These are phyloP conservation scores for Ceratobasidium sp. DNA, from an alignment of 1,284 basidiomycete species.

Conservation along the genomic window DNA sequence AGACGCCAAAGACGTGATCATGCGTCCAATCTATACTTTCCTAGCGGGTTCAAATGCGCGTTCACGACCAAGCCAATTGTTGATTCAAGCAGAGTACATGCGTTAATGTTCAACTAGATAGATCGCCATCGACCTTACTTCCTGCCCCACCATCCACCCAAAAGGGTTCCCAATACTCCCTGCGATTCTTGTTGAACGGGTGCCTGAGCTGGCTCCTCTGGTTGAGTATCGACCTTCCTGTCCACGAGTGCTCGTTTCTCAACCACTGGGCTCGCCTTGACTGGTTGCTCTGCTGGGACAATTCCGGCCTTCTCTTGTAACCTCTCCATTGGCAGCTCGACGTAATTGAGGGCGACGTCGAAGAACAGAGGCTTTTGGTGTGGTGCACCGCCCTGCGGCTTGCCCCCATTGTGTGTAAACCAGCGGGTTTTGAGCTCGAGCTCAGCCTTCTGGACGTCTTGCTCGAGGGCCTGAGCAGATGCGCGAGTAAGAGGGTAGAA, in stretches of 20 bases:
- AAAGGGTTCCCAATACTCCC: conserved; percentile 45
- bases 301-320: conserved; percentile 76
- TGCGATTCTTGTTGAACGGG: conserved; percentile 32
- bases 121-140: conserved; percentile 49
- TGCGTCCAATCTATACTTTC: neutral
- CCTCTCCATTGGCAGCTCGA: conserved; percentile 84
- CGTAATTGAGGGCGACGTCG: conserved; percentile 94
- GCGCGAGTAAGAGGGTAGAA: conserved; percentile 69
- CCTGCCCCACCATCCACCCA: conserved; percentile 72
- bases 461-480: conserved; percentile 68
- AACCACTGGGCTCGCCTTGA: conserved; percentile 55
- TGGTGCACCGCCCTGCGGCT: conserved; percentile 60
- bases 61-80: neutral
- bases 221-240: conserved; percentile 60
- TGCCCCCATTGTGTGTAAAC: conserved; percentile 81
- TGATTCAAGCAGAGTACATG: conserved; percentile 10
- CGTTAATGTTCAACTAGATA: neutral
- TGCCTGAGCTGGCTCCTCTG: conserved; percentile 41
- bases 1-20: too few species aligned
- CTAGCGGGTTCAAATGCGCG: neutral
- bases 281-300: conserved; percentile 42
- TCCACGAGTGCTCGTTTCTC: conserved; percentile 59
- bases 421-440: conserved; percentile 79
- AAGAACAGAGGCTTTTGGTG: conserved; percentile 90
- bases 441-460: conserved; percentile 65